Evolutionary conservation across 805 yeast genomes (phyloP), one percentile per base, ranked within the genome.

Genomic region (Hanseniaspora thailandica): DNA sequence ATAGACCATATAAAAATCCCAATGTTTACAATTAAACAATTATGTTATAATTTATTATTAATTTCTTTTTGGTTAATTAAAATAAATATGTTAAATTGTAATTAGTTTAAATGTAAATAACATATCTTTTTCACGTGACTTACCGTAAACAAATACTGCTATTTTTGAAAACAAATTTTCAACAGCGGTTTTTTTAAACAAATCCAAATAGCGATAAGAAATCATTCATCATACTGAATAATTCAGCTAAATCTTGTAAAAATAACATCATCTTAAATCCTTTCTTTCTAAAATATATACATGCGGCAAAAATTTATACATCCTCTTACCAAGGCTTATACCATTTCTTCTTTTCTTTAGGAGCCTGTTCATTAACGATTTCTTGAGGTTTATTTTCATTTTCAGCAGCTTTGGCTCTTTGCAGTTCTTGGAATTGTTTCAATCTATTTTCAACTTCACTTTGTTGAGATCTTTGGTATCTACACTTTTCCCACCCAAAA

Each of bases 401-500:
- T 31, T 57, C 63, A 59, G 61, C 61, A 34, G 58, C 60, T 4
- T 58, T 56, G n/a, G 55, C 57, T 68, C 5, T 58, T 58, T 15
- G 68, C 67, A 23, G 69, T 69, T 69, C 71, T 55, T 76, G 52
- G 33, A 46, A 39, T 7, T 35, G 76, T 60, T 79, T 81, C 0
- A 95, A 95, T 61, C 76, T 67, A 55, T 78, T 80, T 46, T 89
- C 82, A 55, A 81, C 80, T 56, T 76, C 76, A 63, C 79, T 74
- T 52, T 84, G 79, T 57, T 78, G 76, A 61, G 82, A 73, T 64
- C 95, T 74, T 45, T 78, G 74, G 47, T 79, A 72, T 55, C 95
- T 74, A 66, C 97, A 89, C 67, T 87, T 95, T 64, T 89, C 96
- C 96, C 96, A 89, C 1, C 95, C 86, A 26, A 85, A 80, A 0